Conservation (phyloP, 352 stramenopile genomes). For the Phytopythium cucurbitacearum region DNA sequence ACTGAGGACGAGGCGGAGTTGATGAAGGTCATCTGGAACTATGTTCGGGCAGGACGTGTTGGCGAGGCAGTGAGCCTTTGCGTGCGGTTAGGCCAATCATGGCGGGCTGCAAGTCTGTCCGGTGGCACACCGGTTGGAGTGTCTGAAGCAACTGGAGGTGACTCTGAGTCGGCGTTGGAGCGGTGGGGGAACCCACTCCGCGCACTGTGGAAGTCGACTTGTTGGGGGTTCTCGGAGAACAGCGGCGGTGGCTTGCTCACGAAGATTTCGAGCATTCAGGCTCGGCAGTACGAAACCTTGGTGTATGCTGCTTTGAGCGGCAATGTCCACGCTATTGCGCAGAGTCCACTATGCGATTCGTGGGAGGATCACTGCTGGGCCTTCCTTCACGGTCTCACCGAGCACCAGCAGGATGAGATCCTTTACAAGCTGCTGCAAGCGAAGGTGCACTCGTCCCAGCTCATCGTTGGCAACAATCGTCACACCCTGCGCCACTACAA, state of each 20-base stretch:
- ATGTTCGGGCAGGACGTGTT: slow-evolving; percentile 59
- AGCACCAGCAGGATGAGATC: slow-evolving; percentile 68
- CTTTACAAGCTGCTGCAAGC: slow-evolving; percentile 66
- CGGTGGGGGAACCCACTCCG: slow-evolving; percentile 81
- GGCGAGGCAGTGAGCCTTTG: slow-evolving; percentile 70
- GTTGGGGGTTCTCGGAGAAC: slow-evolving; percentile 75
- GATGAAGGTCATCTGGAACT: slow-evolving; percentile 71
- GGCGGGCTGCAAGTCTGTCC: slow-evolving; percentile 73
- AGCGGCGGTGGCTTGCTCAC: slow-evolving; percentile 31
- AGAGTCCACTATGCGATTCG: slow-evolving; percentile 63
- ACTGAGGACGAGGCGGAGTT: slow-evolving; percentile 77
- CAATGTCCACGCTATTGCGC: slow-evolving; percentile 59
- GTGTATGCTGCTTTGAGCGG: slow-evolving; percentile 79
- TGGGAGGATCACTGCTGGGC: slow-evolving; percentile 88
- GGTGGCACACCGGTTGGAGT: slow-evolving; percentile 57
- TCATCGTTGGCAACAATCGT: slow-evolving; percentile 63
- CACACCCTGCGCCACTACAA: slow-evolving; percentile 57
- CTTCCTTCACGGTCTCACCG: slow-evolving; percentile 61
- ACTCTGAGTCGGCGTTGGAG: slow-evolving; percentile 24
- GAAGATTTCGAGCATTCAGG: slow-evolving; percentile 58
- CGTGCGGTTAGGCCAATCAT: slow-evolving; percentile 65
- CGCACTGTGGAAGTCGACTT: slow-evolving; percentile 85
- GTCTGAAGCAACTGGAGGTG: slow-evolving; percentile 17
- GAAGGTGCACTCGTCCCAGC: slow-evolving; percentile 68
- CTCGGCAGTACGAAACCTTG: slow-evolving; percentile 71